A percentile compares a stretch with the other conserved stretches of the same genome.
phyloP scores from a whole-genome alignment of 345 rosid species.

The Euphorbia lathyris region DNA sequence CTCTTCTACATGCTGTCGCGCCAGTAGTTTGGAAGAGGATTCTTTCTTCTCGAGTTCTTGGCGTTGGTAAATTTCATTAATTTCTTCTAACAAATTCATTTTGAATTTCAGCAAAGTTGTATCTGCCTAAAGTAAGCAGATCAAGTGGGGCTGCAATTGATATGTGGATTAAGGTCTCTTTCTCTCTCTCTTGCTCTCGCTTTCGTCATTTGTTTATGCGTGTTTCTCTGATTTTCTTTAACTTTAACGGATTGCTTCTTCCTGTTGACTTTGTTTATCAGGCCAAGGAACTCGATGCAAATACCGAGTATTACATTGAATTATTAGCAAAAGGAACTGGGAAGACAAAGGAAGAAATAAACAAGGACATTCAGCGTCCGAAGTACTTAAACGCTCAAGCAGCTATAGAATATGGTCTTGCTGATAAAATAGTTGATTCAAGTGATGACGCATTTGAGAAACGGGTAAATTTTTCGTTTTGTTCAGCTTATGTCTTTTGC shows the following conservation, averaged over 20 bases:
- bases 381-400: conserved; percentile 64
- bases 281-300: conserved; percentile 83
- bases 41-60: background rate
- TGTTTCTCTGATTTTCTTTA: conserved; percentile 9
- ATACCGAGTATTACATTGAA: conserved; percentile 61
- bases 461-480: conserved; percentile 39
- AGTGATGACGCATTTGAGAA: conserved; percentile 55
- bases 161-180: conserved; percentile 78
- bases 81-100: background rate
- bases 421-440: conserved; percentile 67
- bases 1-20: too few relatives aligned
- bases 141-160: conserved; percentile 83
- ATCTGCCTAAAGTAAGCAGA: conserved; percentile 65
- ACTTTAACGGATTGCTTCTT: background rate
- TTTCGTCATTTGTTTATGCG: background rate
- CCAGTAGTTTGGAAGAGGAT: background rate
- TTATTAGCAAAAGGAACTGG: conserved; percentile 75
- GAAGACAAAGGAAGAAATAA: conserved; percentile 72
- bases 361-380: conserved; percentile 62
- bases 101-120: conserved; percentile 59
- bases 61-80: background rate
- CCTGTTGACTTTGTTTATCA: conserved; percentile 19
- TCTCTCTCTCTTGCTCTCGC: background rate
- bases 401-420: conserved; percentile 85
- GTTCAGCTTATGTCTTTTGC: conserved; percentile 8